A percentile compares a stretch with the other conserved stretches of the same genome.
These are phyloP conservation scores for Yamadazyma scolyti DNA, from an alignment of 805 yeast genomes.

Conservation along the genomic window DNA sequence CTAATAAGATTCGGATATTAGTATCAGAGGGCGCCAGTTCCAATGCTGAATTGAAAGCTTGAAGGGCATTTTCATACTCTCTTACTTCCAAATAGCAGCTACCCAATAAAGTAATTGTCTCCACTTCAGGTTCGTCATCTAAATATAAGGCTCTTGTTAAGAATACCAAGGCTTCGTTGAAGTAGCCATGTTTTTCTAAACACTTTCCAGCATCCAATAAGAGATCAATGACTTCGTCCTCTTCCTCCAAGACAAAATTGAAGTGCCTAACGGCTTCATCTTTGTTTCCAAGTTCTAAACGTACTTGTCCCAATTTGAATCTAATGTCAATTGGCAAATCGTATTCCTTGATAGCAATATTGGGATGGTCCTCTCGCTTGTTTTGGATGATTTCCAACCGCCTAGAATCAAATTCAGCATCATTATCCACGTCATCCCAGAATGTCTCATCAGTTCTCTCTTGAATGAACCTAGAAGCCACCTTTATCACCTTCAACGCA, in stretches of 20 bases:
- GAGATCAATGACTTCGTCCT: conserved; percentile 66
- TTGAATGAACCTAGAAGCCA: conserved; percentile 81
- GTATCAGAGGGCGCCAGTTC: conserved; percentile 58
- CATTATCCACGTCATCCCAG: conserved; percentile 67
- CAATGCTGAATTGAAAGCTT: conserved; percentile 52
- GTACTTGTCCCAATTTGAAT: conserved; percentile 69
- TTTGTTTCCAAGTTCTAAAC: conserved; percentile 60
- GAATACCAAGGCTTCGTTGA: conserved; percentile 71
- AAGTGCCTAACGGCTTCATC: conserved; percentile 76
- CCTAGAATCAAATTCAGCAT: conserved; percentile 80
- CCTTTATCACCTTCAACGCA: conserved; percentile 64
- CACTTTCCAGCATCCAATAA: conserved; percentile 73
- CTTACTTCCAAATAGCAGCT: conserved; percentile 74
- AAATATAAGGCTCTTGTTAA: conserved; percentile 48
- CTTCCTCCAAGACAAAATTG: conserved; percentile 50
- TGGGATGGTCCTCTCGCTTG: conserved; percentile 18
- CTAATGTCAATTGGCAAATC: conserved; percentile 83
- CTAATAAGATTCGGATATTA: conserved; percentile 73
- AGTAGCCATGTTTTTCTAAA: conserved; percentile 63
- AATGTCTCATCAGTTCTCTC: conserved; percentile 57
- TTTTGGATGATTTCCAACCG: conserved; percentile 38
- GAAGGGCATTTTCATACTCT: conserved; percentile 61
- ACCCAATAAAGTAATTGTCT: conserved; percentile 59
- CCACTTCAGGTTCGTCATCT: conserved; percentile 40
- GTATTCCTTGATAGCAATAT: conserved; percentile 19